Evolutionary conservation across 2,329 filamentous ascomycete genomes (phyloP).

Genomic region (Nothophoma quercina): DNA sequence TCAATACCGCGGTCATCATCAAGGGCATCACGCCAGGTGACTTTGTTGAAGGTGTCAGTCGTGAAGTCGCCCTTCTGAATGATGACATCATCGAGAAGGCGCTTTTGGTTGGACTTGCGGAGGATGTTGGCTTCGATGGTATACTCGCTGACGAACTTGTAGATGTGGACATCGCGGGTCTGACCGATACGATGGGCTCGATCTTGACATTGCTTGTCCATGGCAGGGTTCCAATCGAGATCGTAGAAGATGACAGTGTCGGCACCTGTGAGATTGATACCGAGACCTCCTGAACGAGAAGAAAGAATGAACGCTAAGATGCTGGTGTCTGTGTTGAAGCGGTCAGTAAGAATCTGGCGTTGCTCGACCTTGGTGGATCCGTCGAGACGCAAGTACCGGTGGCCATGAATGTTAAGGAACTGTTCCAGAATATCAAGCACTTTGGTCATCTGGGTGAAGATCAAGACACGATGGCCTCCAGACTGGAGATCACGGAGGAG

Average conservation of each 20-base stretch:
- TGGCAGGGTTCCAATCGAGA: constrained; percentile 98
- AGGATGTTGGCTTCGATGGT: constrained; percentile 98
- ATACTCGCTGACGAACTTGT: constrained; percentile 67
- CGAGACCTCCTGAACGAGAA: constrained; percentile 89
- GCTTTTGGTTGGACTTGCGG: constrained; percentile 95
- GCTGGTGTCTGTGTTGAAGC: constrained; percentile 93
- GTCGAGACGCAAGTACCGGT: constrained; percentile 95
- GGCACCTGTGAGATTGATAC: constrained; percentile 95
- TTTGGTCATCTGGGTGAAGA: constrained; percentile 99
- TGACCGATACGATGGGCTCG: constrained; percentile 96
- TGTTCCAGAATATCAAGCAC: constrained; percentile 97
- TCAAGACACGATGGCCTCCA: constrained; percentile 90
- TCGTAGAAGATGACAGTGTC: constrained; percentile 99
- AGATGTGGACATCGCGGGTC: constrained; percentile 97
- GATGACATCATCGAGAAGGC: constrained; percentile 96
- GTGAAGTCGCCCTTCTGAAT: constrained; percentile 99
- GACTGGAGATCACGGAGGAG: constrained; percentile 86
- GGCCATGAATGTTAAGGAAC: constrained; percentile 96
- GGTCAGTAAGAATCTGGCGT: constrained; percentile 91
- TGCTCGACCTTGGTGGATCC: constrained; percentile 97
- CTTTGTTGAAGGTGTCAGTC: constrained; percentile 90
- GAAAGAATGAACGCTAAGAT: constrained; percentile 97
- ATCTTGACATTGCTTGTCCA: constrained; percentile 99
- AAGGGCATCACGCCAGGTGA: constrained; percentile 73
- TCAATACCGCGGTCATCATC: constrained; percentile 55